Evolutionary conservation across 345 rosid species (phyloP).

Genomic region (Camelina hispida): DNA sequence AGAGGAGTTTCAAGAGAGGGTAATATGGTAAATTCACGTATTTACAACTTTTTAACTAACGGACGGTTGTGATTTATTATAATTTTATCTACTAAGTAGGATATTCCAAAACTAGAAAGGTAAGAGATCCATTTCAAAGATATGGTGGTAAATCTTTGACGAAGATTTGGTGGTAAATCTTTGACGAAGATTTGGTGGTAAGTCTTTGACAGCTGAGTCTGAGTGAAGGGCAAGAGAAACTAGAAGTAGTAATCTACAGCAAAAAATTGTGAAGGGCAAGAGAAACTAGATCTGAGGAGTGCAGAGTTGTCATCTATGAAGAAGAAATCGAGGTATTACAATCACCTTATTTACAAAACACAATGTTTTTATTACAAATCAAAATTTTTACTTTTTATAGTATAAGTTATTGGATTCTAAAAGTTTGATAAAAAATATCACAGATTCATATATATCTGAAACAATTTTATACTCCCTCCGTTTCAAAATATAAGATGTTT

Average conservation of each 20-base stretch:
- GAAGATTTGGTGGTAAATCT: too few relatives aligned
- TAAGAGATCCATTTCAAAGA: slow-evolving; percentile 12
- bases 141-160: background rate
- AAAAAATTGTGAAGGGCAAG: too few relatives aligned
- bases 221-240: too few relatives aligned
- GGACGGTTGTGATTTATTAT: slow-evolving; percentile 31
- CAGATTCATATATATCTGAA: too few relatives aligned
- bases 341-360: background rate
- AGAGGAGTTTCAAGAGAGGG: slow-evolving; percentile 15
- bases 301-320: background rate
- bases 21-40: background rate
- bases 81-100: background rate
- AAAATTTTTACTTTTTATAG: background rate
- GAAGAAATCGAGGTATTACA: background rate
- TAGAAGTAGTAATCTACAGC: too few relatives aligned
- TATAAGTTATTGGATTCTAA: too few relatives aligned
- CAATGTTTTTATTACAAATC: background rate
- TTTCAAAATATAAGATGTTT: too few relatives aligned
- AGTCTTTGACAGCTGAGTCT: slow-evolving; percentile 16
- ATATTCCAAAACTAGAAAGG: slow-evolving; percentile 9
- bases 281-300: background rate
- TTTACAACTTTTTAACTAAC: background rate
- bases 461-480: too few relatives aligned
- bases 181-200: background rate
- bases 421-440: too few relatives aligned